Evolutionary conservation across 108 stramenopile genomes (phyloP).

Genomic region (Skeletonema grethae): DNA sequence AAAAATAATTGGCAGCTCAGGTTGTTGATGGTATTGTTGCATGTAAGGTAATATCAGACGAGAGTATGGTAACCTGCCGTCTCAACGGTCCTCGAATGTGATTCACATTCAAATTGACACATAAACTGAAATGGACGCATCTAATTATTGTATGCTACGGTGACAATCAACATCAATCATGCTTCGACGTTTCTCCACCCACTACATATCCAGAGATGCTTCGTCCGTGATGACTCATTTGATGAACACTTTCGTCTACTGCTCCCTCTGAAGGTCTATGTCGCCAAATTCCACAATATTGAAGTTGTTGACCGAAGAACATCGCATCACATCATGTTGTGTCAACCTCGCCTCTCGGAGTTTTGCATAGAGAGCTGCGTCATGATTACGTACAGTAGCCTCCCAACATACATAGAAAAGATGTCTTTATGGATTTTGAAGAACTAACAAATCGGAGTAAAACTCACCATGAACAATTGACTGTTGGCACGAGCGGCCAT

Average conservation of each 20-base stretch:
- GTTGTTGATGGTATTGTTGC: too few relatives aligned
- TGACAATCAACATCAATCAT: too few relatives aligned
- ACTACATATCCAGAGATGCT: background rate
- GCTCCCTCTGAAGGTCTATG: too few relatives aligned
- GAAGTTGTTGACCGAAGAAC: background rate
- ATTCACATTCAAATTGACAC: background rate
- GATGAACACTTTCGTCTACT: too few relatives aligned
- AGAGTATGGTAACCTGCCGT: background rate
- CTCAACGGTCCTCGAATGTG: background rate
- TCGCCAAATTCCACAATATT: too few relatives aligned
- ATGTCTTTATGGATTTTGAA: background rate
- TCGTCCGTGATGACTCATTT: background rate
- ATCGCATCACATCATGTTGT: background rate
- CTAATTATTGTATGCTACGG: too few relatives aligned
- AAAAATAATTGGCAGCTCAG: background rate
- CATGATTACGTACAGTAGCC: too few relatives aligned
- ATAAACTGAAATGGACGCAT: background rate
- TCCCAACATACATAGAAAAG: background rate
- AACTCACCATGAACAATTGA: constrained; percentile 4
- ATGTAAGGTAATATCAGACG: too few relatives aligned
- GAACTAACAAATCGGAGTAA: background rate
- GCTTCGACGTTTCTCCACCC: background rate
- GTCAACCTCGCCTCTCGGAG: background rate
- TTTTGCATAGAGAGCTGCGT: too few relatives aligned
- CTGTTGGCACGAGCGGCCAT: background rate